Base-by-base conservation (phyloP, 805 yeast genomes). In the Wickerhamiella sorbophila region DNA sequence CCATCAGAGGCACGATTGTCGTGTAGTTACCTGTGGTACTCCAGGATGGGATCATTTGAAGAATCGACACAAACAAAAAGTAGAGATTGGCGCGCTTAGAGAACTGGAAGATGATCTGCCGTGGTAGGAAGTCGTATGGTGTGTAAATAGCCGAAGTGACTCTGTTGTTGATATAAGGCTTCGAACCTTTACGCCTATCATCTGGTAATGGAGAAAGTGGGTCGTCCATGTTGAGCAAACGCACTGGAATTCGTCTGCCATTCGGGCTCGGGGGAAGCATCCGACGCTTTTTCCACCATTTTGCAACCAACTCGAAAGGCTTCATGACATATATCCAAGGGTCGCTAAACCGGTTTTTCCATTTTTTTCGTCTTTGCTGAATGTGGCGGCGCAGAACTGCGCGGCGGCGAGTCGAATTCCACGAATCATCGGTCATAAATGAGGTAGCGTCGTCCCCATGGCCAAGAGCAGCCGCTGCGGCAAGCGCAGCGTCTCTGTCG, bases 31-130 rank as follows among this genome's bases (percentile, higher is more conserved):
- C 98, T 0, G 98, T 91, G 4, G 98, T 85, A 1, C 95, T 84
- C 96, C 95, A 91, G 2, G 86, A 75, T 0, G 98, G 97, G 38
- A 91, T 79, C 87, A 88, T 78, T 58, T 91, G 98, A 66, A 91
- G 66, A 47, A 91, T 80, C 2, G 97, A 87, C 15, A 91, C 91
- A 2, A 77, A 68, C 71, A 91, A 63, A 61, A 91, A 91, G 59
- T 91, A 88, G 47, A 87, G 68, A 57, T 91, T 91, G 22, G 98
- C 98, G 36, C 91, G 54, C 56, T 85, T 88, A 19, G 94, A 84
- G 55, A 91, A 88, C 60, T 91, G 98, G 3, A 91, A 94, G 48
- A 75, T 69, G 31, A 91, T 59, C 55, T 91, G 96, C 47, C 87
- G 74, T 1, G 98, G 98, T 2, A 91, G 50, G 52, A 91, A 91